A percentile compares a stretch with the other conserved stretches of the same genome.
Evolutionary conservation across 306 rosid species (phyloP).

Genomic region (Canavalia ensiformis): DNA sequence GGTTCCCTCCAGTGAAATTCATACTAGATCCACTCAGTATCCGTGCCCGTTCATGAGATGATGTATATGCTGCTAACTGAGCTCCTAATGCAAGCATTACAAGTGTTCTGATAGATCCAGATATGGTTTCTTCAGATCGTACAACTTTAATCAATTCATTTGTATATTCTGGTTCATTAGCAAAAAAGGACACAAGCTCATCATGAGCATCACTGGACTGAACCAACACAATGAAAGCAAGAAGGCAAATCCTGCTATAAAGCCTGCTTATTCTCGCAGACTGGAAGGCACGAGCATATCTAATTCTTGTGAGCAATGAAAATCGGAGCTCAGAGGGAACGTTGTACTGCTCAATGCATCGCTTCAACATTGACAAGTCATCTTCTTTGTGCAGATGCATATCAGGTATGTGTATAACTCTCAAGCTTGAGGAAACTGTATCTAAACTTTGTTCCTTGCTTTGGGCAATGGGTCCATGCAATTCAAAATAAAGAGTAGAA

Average conservation of each 20-base stretch:
- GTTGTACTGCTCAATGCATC: slow-evolving; percentile 75
- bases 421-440: slow-evolving; percentile 59
- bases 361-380: slow-evolving; percentile 79
- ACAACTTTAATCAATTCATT: slow-evolving; percentile 93
- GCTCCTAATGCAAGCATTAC: slow-evolving; percentile 99
- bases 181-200: slow-evolving; percentile 91
- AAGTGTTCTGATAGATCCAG: slow-evolving; percentile 89
- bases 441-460: slow-evolving; percentile 58
- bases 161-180: slow-evolving; percentile 95
- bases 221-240: slow-evolving; percentile 90
- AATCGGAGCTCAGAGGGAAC: slow-evolving; percentile 85
- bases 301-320: slow-evolving; percentile 84
- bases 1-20: slow-evolving; percentile 95
- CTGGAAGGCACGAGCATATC: slow-evolving; percentile 92
- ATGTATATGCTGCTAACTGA: slow-evolving; percentile 94
- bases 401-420: slow-evolving; percentile 84
- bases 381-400: slow-evolving; percentile 83
- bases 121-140: slow-evolving; percentile 85
- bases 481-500: slow-evolving; percentile 92
- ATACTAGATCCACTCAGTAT: slow-evolving; percentile 90
- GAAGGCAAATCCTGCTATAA: slow-evolving; percentile 89
- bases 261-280: slow-evolving; percentile 85
- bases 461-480: slow-evolving; percentile 70
- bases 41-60: slow-evolving; percentile 95
- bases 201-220: slow-evolving; percentile 96